Evolutionary conservation across 345 rosid genomes (phyloP).

Genomic region (Gossypioides kirkii): DNA sequence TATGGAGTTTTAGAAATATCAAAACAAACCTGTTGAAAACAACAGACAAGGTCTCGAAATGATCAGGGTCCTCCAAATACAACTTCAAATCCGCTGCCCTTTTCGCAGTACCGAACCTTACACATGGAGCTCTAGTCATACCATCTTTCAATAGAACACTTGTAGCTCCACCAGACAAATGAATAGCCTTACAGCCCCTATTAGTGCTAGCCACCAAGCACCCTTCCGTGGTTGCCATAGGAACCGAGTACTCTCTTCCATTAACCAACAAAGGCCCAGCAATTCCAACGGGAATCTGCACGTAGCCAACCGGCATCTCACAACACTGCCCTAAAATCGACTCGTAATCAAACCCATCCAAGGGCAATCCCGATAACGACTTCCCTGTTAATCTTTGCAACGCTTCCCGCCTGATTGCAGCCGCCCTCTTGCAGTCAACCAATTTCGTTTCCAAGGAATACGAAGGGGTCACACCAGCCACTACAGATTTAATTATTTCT

Average conservation of each 20-base stretch:
- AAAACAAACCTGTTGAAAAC: conserved; percentile 44
- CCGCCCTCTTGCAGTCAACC: conserved; percentile 62
- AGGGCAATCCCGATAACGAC: conserved; percentile 52
- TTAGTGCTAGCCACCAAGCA: conserved; percentile 71
- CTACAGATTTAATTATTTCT: conserved; percentile 44
- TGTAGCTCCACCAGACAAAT: conserved; percentile 54
- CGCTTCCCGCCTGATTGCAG: conserved; percentile 53
- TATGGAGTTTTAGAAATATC: too few relatives aligned
- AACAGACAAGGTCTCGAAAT: conserved; percentile 37
- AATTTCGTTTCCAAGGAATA: conserved; percentile 55
- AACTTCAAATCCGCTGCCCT: conserved; percentile 59
- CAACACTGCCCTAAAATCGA: conserved; percentile 74
- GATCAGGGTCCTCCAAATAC: conserved; percentile 50
- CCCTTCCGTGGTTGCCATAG: conserved; percentile 82
- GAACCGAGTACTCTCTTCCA: conserved; percentile 52
- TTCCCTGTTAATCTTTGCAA: conserved; percentile 49
- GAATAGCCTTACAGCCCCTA: conserved; percentile 70
- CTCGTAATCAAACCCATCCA: conserved; percentile 61
- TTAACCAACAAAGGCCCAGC: conserved; percentile 63
- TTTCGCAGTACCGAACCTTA: conserved; percentile 44
- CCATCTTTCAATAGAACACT: conserved; percentile 48
- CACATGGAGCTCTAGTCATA: conserved; percentile 71
- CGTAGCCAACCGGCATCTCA: conserved; percentile 73
- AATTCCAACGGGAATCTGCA: conserved; percentile 71
- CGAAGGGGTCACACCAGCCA: conserved; percentile 48